Conservation (phyloP, 164 flowering plant genomes). For the Umbilicus rupestris region DNA sequence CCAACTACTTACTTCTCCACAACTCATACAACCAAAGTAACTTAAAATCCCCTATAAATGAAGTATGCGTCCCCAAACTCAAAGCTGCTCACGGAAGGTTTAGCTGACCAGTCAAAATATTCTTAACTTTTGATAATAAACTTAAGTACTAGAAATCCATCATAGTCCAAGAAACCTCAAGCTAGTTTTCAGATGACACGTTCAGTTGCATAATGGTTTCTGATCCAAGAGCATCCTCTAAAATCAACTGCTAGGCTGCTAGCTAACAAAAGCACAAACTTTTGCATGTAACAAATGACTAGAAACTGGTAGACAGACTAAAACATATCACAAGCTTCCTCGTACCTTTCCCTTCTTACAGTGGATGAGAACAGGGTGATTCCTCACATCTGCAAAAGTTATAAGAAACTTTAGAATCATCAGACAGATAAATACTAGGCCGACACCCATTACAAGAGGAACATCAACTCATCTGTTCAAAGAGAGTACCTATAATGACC, state of each 20-base stretch:
- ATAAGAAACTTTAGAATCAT: constrained; percentile 1
- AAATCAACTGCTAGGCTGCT: background rate
- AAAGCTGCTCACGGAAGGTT: no score
- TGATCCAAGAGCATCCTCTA: background rate
- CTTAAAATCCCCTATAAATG: no score
- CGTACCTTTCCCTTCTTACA: constrained; percentile 76
- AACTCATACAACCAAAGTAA: no score
- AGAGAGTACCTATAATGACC: constrained; percentile 51
- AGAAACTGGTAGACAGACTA: background rate
- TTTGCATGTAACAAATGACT: background rate
- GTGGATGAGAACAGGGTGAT: constrained; percentile 68
- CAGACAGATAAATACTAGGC: background rate
- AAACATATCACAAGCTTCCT: background rate
- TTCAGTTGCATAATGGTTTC: background rate
- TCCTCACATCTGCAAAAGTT: constrained; percentile 54
- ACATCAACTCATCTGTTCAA: background rate
- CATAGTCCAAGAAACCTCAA: no score
- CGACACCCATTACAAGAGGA: background rate
- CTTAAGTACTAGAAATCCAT: no score
- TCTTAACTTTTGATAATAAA: no score
- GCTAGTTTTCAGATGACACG: background rate
- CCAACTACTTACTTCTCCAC: no score
- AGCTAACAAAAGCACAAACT: background rate
- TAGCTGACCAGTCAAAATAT: no score
- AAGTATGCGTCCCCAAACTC: no score